A percentile compares a stretch with the other conserved stretches of the same genome.
Conservation (phyloP, 257 asterid species). For the Nemophila menziesii region DNA sequence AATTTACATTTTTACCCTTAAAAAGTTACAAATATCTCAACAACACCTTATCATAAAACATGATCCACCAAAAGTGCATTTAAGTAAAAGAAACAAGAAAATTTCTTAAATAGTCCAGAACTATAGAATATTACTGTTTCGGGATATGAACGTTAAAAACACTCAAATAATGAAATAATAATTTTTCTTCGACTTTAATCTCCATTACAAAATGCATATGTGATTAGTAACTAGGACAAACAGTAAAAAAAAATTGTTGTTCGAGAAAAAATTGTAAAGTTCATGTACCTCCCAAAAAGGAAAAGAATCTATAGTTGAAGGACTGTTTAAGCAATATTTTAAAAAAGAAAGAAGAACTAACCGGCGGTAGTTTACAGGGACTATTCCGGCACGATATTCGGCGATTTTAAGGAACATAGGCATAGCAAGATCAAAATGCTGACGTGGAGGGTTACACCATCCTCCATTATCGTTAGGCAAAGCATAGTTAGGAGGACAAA, state of each 20-base stretch:
- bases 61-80: background rate
- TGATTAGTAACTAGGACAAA: too few relatives aligned
- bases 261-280: background rate
- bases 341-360: slow-evolving; percentile 19
- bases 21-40: background rate
- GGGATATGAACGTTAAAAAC: too few relatives aligned
- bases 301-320: too few relatives aligned
- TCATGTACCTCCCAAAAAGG: too few relatives aligned
- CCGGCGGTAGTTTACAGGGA: slow-evolving; percentile 70
- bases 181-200: too few relatives aligned
- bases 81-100: background rate
- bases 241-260: too few relatives aligned
- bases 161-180: too few relatives aligned
- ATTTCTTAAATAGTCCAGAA: too few relatives aligned
- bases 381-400: slow-evolving; percentile 63
- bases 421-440: slow-evolving; percentile 76
- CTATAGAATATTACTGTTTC: too few relatives aligned
- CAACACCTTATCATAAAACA: background rate
- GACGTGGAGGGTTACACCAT: slow-evolving; percentile 82
- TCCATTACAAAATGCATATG: too few relatives aligned
- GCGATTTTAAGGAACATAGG: slow-evolving; percentile 77
- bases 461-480: slow-evolving; percentile 67
- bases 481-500: slow-evolving; percentile 71
- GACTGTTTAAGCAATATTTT: too few relatives aligned
- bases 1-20: background rate